These are phyloP conservation scores for Coleophoma cylindrospora DNA, from an alignment of 2,329 filamentous ascomycete species.

Conservation along the genomic window DNA sequence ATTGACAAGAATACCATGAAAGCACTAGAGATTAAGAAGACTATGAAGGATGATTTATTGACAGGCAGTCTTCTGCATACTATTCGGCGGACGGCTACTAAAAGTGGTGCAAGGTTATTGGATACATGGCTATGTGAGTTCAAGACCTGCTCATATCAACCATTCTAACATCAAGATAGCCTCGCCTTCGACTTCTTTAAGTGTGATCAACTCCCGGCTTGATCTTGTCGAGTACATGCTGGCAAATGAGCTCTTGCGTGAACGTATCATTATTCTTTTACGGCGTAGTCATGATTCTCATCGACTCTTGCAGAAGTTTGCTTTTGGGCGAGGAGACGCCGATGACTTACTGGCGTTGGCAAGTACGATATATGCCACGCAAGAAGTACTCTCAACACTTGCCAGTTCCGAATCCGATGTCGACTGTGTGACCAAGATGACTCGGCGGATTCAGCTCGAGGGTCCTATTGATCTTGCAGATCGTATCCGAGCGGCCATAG, in stretches of 20 bases:
- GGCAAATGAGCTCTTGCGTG: constrained; percentile 59
- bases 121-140: constrained; percentile 71
- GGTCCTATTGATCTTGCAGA: constrained; percentile 64
- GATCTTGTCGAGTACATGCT: constrained; percentile 78
- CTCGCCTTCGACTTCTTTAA: constrained; percentile 81
- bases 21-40: constrained; percentile 83
- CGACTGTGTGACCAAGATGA: constrained; percentile 39
- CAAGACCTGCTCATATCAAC: background rate
- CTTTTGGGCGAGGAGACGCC: constrained; percentile 83
- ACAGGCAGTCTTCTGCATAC: constrained; percentile 86
- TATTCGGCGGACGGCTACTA: constrained; percentile 85
- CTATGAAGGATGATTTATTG: constrained; percentile 72
- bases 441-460: constrained; percentile 58
- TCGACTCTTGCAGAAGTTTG: constrained; percentile 89
- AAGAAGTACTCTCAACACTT: constrained; percentile 54
- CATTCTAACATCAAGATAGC: constrained; percentile 31
- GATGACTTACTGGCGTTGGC: constrained; percentile 85
- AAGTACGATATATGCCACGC: constrained; percentile 71
- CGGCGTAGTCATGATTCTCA: constrained; percentile 79
- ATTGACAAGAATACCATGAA: constrained; percentile 91
- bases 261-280: constrained; percentile 64
- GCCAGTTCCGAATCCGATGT: constrained; percentile 13
- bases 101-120: constrained; percentile 80
- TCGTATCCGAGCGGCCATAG: constrained; percentile 73
- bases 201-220: constrained; percentile 72